Base-by-base conservation (phyloP, 768 basidiomycete genomes). In the Baorangia bicolor region DNA sequence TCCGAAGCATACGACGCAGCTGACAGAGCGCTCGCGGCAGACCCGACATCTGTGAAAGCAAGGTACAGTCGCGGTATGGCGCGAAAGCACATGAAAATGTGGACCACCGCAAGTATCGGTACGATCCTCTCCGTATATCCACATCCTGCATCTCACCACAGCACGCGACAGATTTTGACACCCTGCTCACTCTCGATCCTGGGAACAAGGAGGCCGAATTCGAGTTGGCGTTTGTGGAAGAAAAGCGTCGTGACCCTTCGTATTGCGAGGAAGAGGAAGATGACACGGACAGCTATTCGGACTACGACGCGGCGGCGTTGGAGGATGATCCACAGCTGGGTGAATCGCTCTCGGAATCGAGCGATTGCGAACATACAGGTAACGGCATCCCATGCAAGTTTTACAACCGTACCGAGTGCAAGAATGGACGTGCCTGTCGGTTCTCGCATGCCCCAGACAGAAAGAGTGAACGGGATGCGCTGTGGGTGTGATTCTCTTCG, bases 361-460 rank as follows among this genome's bases (percentile, higher is more conserved):
- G 80, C 48, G 83, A 85, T 59, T 82, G 74, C 56, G 69, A 72
- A 37, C 82, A 83, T 55, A 63, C 62, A 1, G 83, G 83, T 5
- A 84, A 81, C 46, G 76, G 77, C 3, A 72, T 76, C 3, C 77
- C 83, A 0, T 86, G 84, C 64, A 73, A 78, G 42, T 81, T 80
- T 63, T 83, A 85, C 63, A 85, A 86, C 52, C 81, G 78, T 55
- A 71, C 74, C 18, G 80, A 79, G 0, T 84, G 83, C 61, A 64
- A 55, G 11, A 69, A 74, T 4, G 80, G 82, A 0, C 48, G 20
- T 9, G 52, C 58, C 2, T 86, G 84, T 59, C 54, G 54, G 18
- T 83, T 73, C 65, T 81, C 77, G 20, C 83, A 86, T 63, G 78
- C 81, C 1, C 82, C 83, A 0, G 82, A 85, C 56, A 62, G 74